Base-by-base conservation (phyloP, 73 alveolate species). In the Stentor roeselii region DNA sequence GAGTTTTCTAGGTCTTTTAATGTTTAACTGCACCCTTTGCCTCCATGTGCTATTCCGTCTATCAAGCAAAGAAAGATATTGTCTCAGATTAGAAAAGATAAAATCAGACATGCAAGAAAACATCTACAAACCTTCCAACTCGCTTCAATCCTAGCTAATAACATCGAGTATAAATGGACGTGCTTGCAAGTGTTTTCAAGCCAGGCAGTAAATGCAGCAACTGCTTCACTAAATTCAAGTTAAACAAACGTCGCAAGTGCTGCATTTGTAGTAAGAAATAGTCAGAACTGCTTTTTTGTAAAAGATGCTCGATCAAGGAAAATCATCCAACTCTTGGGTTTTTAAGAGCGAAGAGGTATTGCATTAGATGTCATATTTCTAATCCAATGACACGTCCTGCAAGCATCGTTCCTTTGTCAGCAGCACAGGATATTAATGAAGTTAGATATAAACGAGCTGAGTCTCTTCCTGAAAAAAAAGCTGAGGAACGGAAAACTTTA, bases 261-360 rank as follows among this genome's bases (percentile, higher is more conserved):
- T 67, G 80, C 34, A 67, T 67, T 27, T 67, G 80, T 32, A 67
- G 80, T 67, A 67, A 67, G n/a, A 1, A 1, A 36, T 67, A 67
- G 2, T 3, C 41, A 67, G 80, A 67, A 67, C 41, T 67, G 27
- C 41, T 67, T 1, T 67, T 21, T 32, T 67, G 80, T 34, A 67
- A 67, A 34, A 0, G 80, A 30, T 67, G 80, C 34, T 21, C 41
- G 11, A 32, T 67, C 37, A 67, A 67, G 34, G 80, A 50, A 50
- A 50, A 50, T 50, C 67, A 67, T 32, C 80, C 80, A 21, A 15
- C n/a, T 32, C 80, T 67, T 30, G 80, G 80, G 1, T 67, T 67
- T 34, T 67, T 67, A 67, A 40, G 42, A 15, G 42, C 80, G 34
- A 67, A 67, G 41, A 21, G 80, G 37, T 67, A 67, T 40, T 67